A percentile compares a stretch with the other conserved stretches of the same genome.
Evolutionary conservation across 2,329 filamentous ascomycete genomes (phyloP).

Genomic region (Chrysoporthe cubensis): DNA sequence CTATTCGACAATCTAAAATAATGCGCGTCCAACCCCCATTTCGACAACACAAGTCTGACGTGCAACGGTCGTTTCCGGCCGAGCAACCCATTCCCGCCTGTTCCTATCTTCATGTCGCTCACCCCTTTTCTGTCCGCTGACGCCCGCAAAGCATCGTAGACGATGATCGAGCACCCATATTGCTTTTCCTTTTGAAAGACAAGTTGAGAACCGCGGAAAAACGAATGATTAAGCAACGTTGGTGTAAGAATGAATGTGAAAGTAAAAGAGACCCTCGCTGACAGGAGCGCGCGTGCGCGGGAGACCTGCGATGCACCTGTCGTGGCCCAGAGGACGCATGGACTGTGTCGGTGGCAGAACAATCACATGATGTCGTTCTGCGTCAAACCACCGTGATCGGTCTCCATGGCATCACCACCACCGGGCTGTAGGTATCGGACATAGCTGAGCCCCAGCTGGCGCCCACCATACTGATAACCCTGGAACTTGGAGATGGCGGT

Average conservation of each 20-base stretch:
- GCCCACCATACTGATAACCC: slow-evolving; percentile 94
- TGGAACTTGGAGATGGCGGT: slow-evolving; percentile 97
- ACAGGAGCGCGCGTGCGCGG: neutral
- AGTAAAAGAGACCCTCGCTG: slow-evolving; percentile 1
- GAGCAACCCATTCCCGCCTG: neutral
- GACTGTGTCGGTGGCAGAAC: slow-evolving; percentile 17
- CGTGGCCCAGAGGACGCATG: slow-evolving; percentile 1
- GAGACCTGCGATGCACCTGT: neutral
- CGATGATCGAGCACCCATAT: slow-evolving; percentile 7
- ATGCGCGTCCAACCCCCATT: slow-evolving; percentile 38
- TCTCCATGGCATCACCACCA: slow-evolving; percentile 77
- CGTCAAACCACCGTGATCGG: slow-evolving; percentile 75
- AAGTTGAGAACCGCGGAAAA: slow-evolving; percentile 5
- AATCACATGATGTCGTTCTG: slow-evolving; percentile 96
- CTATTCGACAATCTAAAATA: slow-evolving; percentile 50
- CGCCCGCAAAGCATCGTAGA: slow-evolving; percentile 5
- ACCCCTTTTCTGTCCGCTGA: neutral
- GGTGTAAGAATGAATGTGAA: slow-evolving; percentile 15
- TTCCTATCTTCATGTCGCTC: slow-evolving; percentile 17
- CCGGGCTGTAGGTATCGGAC: slow-evolving; percentile 84
- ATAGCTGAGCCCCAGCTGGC: slow-evolving; percentile 88
- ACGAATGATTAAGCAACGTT: slow-evolving; percentile 19
- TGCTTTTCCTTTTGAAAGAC: slow-evolving; percentile 8
- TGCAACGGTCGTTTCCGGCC: neutral
- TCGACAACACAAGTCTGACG: slow-evolving; percentile 1